phyloP scores from a whole-genome alignment of 1,284 basidiomycete species.

The Vanrija sp. region DNA sequence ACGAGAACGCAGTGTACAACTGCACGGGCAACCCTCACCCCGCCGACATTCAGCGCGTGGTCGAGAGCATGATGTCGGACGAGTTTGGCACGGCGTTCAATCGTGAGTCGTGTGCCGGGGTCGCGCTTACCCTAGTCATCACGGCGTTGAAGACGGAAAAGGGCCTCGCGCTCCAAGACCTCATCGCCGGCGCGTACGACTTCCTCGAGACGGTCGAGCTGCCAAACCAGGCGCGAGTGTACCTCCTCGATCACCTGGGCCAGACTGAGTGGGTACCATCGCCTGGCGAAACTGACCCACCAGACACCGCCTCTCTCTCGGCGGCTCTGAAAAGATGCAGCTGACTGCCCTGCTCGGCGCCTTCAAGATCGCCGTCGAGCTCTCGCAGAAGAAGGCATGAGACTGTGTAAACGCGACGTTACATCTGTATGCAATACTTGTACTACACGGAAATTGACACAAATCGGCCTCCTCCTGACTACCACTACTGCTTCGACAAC shows the following conservation, averaged over 20 bases:
- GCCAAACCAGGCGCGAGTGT: slow-evolving; percentile 78
- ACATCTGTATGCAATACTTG: slow-evolving; percentile 18
- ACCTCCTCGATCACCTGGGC: slow-evolving; percentile 84
- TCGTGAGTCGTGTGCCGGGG: slow-evolving; percentile 1
- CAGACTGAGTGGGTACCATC: slow-evolving; percentile 70
- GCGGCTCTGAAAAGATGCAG: slow-evolving; percentile 92
- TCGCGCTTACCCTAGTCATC: slow-evolving; percentile 60
- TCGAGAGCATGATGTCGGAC: slow-evolving; percentile 92
- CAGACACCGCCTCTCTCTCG: slow-evolving; percentile 87
- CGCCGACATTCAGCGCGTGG: slow-evolving; percentile 83
- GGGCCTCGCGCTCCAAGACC: slow-evolving; percentile 90
- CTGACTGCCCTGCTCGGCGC: slow-evolving; percentile 85
- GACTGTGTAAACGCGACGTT: background rate
- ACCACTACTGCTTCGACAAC: no score
- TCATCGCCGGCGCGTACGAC: slow-evolving; percentile 90
- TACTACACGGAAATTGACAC: background rate
- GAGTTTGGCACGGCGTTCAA: slow-evolving; percentile 92
- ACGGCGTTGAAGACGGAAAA: slow-evolving; percentile 81
- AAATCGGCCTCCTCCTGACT: no score
- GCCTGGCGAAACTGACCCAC: background rate
- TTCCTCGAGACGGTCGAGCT: slow-evolving; percentile 82
- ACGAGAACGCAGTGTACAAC: slow-evolving; percentile 89
- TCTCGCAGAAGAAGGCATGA: slow-evolving; percentile 42
- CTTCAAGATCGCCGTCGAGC: slow-evolving; percentile 88
- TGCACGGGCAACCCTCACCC: slow-evolving; percentile 97